Evolutionary conservation across 345 rosid species (phyloP).

Genomic region (Corymbia maculata): DNA sequence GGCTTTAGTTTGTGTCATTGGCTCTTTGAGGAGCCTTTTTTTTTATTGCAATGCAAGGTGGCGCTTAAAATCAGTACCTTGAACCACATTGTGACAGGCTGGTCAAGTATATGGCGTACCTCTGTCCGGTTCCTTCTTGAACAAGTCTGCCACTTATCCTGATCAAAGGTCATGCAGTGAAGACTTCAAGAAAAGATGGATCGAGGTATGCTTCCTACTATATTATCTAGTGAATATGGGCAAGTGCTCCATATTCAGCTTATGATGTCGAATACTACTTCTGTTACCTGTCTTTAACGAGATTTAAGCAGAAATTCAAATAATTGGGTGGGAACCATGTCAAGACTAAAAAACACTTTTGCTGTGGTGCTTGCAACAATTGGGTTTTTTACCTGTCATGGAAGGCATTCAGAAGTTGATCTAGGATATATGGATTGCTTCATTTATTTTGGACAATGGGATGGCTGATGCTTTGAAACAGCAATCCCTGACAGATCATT

Average conservation of each 20-base stretch:
- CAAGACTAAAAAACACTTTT: neutral
- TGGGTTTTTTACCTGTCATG: neutral
- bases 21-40: neutral
- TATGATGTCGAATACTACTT: neutral
- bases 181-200: constrained; percentile 89
- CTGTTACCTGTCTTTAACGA: neutral
- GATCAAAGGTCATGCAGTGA: constrained; percentile 73
- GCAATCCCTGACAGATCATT: neutral
- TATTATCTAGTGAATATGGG: neutral
- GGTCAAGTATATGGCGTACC: constrained; percentile 99
- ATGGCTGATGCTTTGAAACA: neutral
- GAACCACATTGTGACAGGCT: constrained; percentile 46
- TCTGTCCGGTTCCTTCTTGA: constrained; percentile 69
- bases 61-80: neutral
- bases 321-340: neutral
- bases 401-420: neutral
- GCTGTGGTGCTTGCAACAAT: neutral
- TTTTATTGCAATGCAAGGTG: neutral
- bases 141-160: constrained; percentile 75
- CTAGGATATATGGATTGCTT: neutral
- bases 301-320: neutral
- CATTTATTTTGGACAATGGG: neutral
- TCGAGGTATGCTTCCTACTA: constrained; percentile 55
- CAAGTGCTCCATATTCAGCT: neutral
- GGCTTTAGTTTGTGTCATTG: neutral